Base-by-base conservation (phyloP, 176 grass and related monocot species). In the Rhipidocladum racemiflorum region DNA sequence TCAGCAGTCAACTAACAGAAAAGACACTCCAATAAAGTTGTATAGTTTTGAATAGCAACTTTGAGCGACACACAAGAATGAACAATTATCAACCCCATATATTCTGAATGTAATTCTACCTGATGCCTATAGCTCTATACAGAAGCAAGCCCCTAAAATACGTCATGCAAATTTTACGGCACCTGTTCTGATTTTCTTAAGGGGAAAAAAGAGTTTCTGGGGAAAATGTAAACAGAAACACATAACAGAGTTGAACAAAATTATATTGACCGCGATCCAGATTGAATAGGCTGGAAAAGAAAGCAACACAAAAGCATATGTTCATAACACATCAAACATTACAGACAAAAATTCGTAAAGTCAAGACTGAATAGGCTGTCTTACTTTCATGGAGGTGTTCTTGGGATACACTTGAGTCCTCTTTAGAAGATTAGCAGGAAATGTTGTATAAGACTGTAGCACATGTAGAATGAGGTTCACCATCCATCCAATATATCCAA, bases 401-500 rank as follows among this genome's bases (percentile, higher is more conserved):
- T 76, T 79, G 30, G 84, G 68, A 64, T 82, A 84, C 1, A 75
- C 73, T n/a, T 87, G 68, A 80, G 76, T 85, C 79, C 84, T 94
- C 83, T 94, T 97, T 65, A 65, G 48, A 80, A 85, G 72, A 77
- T 83, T 85, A 65, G 50, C 79, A 56, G 71, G 74, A 50, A 91
- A 84, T 78, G 54, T 83, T 65, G 92, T 92, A 81, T 97, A 97
- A 54, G 95, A 97, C 80, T 97, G 87, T 68, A 97, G 60, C 62
- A 97, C 88, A 53, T 97, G 95, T 83, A 97, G 65, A 59, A 92
- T 76, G 9, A 97, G 88, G 81, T 97, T 94, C 61, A 89, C 39
- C 90, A 97, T 97, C 95, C 95, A 97, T 65, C 95, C 95, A 92
- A 97, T 74, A 85, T 97, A 97, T 77, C 95, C 95, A 85, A 97